Percentiles rank a stretch among this genome's conserved stretches.
These are phyloP conservation scores for Hanseniaspora gamundiae DNA, from an alignment of 1,139 yeast species.

Conservation along the genomic window DNA sequence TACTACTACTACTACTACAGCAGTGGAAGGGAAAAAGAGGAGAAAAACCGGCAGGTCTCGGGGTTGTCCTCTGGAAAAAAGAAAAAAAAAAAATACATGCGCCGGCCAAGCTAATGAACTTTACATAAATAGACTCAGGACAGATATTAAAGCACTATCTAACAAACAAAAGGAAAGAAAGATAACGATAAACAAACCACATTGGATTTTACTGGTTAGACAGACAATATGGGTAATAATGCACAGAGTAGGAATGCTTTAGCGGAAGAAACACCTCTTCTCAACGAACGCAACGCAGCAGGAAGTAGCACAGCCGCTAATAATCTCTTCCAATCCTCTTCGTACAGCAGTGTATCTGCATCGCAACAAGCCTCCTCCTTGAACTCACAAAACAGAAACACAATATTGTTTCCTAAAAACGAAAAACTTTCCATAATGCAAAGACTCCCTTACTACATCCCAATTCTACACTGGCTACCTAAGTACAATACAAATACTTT, in stretches of 20 bases:
- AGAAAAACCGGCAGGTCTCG: too few relatives aligned
- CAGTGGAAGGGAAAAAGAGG: too few relatives aligned
- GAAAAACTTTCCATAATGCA: constrained; percentile 11
- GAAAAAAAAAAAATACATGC: too few relatives aligned
- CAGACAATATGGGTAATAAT: not conserved
- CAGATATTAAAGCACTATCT: too few relatives aligned
- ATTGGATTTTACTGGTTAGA: too few relatives aligned
- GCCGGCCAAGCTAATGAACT: too few relatives aligned
- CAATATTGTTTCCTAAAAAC: not conserved
- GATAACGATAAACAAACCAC: too few relatives aligned
- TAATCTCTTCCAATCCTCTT: too few relatives aligned
- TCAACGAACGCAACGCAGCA: not conserved
- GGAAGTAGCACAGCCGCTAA: not conserved
- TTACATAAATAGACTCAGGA: too few relatives aligned
- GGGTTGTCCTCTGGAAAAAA: too few relatives aligned
- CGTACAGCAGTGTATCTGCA: not conserved
- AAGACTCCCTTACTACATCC: constrained; percentile 59
- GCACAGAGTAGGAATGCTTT: not conserved
- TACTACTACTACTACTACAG: too few relatives aligned
- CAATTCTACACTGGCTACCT: constrained; percentile 70
- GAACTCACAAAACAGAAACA: not conserved
- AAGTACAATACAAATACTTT: constrained; percentile 41
- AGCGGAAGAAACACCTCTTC: not conserved
- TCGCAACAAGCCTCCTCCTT: not conserved
- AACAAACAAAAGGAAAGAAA: too few relatives aligned